Conservation (phyloP, 768 basidiomycete genomes). For the Porphyrellus cyaneotinctus region DNA sequence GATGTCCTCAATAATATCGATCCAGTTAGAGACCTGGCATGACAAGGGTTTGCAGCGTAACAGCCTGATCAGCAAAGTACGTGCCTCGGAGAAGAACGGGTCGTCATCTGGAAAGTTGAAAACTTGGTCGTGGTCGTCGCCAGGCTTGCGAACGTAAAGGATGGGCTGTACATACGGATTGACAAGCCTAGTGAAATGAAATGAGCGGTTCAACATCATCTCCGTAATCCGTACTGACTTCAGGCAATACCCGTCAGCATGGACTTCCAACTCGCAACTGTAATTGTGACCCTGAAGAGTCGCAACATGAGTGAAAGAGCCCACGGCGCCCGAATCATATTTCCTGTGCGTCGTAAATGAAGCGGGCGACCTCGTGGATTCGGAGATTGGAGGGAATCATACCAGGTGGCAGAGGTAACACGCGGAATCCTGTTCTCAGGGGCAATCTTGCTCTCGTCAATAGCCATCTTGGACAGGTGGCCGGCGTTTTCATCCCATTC, state of each 20-base stretch:
- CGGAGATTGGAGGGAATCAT: constrained; percentile 25
- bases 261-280: constrained; percentile 91
- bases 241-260: constrained; percentile 87
- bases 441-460: constrained; percentile 83
- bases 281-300: constrained; percentile 92
- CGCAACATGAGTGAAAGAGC: constrained; percentile 85
- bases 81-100: constrained; percentile 88
- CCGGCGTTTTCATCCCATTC: constrained; percentile 93
- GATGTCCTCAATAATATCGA: constrained; percentile 86
- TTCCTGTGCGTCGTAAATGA: constrained; percentile 57
- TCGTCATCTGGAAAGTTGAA: constrained; percentile 78
- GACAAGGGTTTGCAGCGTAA: background rate
- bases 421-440: constrained; percentile 91
- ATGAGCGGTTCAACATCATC: constrained; percentile 6
- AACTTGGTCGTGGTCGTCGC: constrained; percentile 70
- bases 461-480: constrained; percentile 66
- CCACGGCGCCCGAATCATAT: constrained; percentile 92
- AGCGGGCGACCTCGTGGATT: constrained; percentile 10
- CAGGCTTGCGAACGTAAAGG: constrained; percentile 81
- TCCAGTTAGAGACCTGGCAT: constrained; percentile 66
- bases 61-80: background rate
- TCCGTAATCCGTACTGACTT: constrained; percentile 46
- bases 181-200: constrained; percentile 53
- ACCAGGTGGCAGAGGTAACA: constrained; percentile 91
- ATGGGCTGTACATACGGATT: constrained; percentile 94